A percentile compares a stretch with the other conserved stretches of the same genome.
phyloP scores from a whole-genome alignment of 2,329 filamentous ascomycete genomes.

The Colletotrichum sojae region DNA sequence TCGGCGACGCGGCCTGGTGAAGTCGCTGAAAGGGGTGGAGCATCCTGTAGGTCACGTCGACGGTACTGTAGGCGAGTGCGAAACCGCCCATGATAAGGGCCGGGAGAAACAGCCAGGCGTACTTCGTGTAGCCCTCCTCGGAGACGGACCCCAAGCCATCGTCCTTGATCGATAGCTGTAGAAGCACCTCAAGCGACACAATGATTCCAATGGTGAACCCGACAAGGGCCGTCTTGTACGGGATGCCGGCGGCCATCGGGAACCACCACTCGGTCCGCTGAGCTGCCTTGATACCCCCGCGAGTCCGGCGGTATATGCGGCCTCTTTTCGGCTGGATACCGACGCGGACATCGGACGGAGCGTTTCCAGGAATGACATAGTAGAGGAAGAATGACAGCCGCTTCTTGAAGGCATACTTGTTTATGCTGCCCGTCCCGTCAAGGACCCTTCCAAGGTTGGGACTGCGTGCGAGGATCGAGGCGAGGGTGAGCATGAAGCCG shows the following conservation, averaged over 20 bases:
- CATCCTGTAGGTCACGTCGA: background rate
- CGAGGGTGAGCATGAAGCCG: background rate
- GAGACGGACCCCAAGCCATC: background rate
- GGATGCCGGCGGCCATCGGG: background rate
- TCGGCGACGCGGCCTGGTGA: background rate
- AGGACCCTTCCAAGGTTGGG: background rate
- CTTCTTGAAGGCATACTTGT: background rate
- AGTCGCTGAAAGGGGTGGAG: conserved; percentile 6
- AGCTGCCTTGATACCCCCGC: too few species aligned
- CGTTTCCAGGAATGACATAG: background rate
- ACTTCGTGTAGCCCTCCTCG: conserved; percentile 5
- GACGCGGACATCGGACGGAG: background rate
- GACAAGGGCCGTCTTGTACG: background rate
- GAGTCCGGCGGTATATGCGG: background rate
- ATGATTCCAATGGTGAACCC: background rate
- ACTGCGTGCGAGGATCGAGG: background rate
- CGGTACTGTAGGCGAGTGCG: background rate
- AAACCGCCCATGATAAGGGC: background rate
- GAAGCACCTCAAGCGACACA: background rate
- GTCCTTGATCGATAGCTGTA: background rate
- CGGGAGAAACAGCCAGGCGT: conserved; percentile 2
- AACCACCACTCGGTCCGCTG: background rate
- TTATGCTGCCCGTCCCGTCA: background rate
- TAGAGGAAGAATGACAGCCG: background rate
- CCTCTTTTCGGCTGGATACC: background rate